These are phyloP conservation scores for Stipa capillata DNA, from an alignment of 176 grass and related monocot genomes.

Conservation along the genomic window DNA sequence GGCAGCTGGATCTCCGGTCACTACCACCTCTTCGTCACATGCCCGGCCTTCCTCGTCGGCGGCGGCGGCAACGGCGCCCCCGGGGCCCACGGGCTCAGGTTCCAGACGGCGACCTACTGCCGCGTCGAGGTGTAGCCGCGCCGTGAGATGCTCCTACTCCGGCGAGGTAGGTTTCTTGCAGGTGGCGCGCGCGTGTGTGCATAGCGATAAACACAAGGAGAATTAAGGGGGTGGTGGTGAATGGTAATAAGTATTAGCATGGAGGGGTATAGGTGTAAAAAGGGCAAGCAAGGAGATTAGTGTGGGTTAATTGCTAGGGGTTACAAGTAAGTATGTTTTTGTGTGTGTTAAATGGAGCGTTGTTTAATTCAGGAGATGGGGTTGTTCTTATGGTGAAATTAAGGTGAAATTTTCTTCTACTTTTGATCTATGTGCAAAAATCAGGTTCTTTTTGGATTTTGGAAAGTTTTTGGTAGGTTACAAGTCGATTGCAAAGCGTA, in stretches of 20 bases:
- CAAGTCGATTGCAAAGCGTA: slow-evolving; percentile 10
- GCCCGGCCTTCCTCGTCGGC: slow-evolving; percentile 50
- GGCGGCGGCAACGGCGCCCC: not conserved
- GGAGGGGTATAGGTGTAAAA: slow-evolving; percentile 2
- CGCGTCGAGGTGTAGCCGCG: slow-evolving; percentile 42
- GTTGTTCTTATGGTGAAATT: no score
- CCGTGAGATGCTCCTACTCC: not conserved
- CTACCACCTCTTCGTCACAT: slow-evolving; percentile 60
- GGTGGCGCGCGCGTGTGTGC: not conserved
- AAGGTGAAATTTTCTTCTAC: not conserved
- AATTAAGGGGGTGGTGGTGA: not conserved
- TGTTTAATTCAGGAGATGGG: no score
- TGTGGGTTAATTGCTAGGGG: not conserved
- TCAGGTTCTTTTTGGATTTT: slow-evolving; percentile 9
- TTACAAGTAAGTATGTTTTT: not conserved
- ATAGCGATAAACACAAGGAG: not conserved
- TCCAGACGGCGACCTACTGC: slow-evolving; percentile 55
- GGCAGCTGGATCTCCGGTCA: slow-evolving; percentile 54
- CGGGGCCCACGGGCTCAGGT: slow-evolving; percentile 27
- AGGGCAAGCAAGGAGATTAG: not conserved
- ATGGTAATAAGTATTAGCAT: slow-evolving; percentile 11
- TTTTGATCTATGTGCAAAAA: not conserved
- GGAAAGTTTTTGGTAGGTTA: slow-evolving; percentile 12
- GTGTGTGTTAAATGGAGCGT: not conserved
- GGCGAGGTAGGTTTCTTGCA: slow-evolving; percentile 15